phyloP scores from a whole-genome alignment of 208 protist genomes.

The Crithidia mellificae region DNA sequence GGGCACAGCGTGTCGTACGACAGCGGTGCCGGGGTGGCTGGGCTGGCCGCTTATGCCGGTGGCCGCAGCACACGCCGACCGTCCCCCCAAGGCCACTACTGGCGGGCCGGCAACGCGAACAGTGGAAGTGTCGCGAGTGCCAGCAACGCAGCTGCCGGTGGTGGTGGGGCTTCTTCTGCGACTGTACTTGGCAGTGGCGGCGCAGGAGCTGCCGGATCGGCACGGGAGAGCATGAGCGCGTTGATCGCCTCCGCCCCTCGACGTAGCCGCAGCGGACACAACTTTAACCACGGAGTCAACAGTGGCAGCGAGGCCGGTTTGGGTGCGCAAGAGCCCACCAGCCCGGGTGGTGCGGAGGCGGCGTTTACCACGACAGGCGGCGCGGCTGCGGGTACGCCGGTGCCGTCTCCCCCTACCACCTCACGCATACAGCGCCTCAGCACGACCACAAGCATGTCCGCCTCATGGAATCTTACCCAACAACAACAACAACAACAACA shows the following conservation, averaged over 20 bases:
- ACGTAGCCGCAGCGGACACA: background rate
- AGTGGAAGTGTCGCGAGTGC: too few species aligned
- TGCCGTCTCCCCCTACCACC: constrained; percentile 2
- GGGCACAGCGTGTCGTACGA: constrained; percentile 13
- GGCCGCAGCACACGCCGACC: background rate
- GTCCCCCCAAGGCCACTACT: constrained; percentile 12
- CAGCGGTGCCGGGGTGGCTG: background rate
- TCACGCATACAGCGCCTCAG: constrained; percentile 3
- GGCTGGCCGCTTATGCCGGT: background rate
- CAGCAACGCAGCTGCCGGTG: too few species aligned
- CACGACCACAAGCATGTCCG: background rate
- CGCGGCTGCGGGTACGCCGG: background rate
- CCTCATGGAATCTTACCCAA: background rate
- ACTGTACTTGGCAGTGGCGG: background rate
- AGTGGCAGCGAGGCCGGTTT: background rate
- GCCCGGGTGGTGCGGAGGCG: background rate
- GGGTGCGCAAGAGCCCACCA: background rate
- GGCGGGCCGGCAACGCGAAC: too few species aligned
- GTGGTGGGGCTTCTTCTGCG: background rate
- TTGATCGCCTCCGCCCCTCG: background rate
- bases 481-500: constrained; percentile 10
- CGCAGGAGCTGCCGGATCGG: background rate
- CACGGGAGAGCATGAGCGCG: background rate
- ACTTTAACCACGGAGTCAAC: background rate
- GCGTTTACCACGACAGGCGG: background rate